Base-by-base conservation (phyloP, 208 protist genomes). In the Leishmania amazonensis region DNA sequence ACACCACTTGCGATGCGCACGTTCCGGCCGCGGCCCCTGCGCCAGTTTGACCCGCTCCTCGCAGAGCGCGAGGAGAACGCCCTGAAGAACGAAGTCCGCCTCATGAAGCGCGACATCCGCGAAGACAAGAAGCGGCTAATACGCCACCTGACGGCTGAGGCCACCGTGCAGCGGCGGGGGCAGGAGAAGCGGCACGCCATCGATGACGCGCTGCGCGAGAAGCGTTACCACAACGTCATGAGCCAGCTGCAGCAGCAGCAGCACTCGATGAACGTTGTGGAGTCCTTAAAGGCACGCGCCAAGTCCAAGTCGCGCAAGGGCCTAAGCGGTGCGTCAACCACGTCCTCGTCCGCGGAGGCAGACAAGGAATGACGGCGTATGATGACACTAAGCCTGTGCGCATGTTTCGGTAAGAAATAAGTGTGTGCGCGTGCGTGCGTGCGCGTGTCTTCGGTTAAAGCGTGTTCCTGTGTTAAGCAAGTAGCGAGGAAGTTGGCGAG, bases 261-360 rank as follows among this genome's bases (percentile, higher is more conserved):
- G 83, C 92, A 96, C 83, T 86, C 92, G 35, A 97, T 97, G 94
- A 97, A 97, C 75, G 93, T 89, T 6, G 94, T 96, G 7, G 94
- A 97, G 78, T 89, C 90, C 60, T 74, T 93, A 38, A 92, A 94
- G 85, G 77, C 80, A 42, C 92, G 90, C 84, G 91, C 91, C 24
- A 88, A 90, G 80, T 83, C 85, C 60, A 96, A 96, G 83, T 87
- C 87, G 65, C 75, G 83, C 19, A 91, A 91, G 80, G 80, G 91
- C n/a, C 82, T 96, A 53, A 92, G 88, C 17, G 94, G 91, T 31
- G 76, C 81, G 13, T 80, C 88, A 15, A 84, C 76, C 78, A 83
- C 76, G 77, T 62, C 72, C 13, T 53, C 82, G 9, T 76, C 38
- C 28, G 82, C 81, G 47, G 84, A 77, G n/a, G 80, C 35, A 19